phyloP scores from a whole-genome alignment of 352 stramenopile genomes.

The Pythium myriotylum region DNA sequence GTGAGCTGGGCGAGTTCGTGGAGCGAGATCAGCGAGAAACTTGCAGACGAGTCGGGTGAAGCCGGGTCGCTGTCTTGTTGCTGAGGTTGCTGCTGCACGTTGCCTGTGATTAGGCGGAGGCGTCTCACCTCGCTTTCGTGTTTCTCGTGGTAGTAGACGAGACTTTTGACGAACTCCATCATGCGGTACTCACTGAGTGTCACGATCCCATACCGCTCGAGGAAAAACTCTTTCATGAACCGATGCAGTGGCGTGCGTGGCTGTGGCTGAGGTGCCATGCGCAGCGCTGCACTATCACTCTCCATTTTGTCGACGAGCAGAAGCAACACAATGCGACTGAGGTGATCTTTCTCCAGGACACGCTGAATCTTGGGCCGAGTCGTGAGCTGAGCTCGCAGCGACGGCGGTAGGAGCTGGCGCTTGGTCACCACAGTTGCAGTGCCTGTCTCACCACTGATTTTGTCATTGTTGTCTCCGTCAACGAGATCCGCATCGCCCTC shows the following conservation, averaged over 20 bases:
- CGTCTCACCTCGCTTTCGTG: constrained; percentile 32
- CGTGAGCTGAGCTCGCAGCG: constrained; percentile 53
- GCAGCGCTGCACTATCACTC: constrained; percentile 36
- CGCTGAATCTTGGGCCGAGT: constrained; percentile 53
- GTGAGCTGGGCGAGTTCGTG: constrained; percentile 16
- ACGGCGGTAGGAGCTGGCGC: constrained; percentile 43
- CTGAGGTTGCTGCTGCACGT: constrained; percentile 3
- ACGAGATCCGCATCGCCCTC: constrained; percentile 14
- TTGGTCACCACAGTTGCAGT: constrained; percentile 41
- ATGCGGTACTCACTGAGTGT: constrained; percentile 67
- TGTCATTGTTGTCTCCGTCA: not conserved
- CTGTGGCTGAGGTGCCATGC: constrained; percentile 10
- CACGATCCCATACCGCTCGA: constrained; percentile 54
- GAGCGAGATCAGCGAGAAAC: constrained; percentile 10
- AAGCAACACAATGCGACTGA: constrained; percentile 44
- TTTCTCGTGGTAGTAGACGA: constrained; percentile 55
- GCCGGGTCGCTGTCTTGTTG: too few relatives aligned
- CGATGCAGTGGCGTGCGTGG: constrained; percentile 39
- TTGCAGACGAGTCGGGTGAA: not conserved
- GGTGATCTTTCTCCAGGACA: constrained; percentile 51
- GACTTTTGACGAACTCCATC: constrained; percentile 71
- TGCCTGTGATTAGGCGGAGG: constrained; percentile 7
- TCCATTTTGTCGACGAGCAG: constrained; percentile 66
- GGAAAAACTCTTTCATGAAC: constrained; percentile 66
- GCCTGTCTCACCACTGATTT: constrained; percentile 24